Evolutionary conservation across 176 grass and related monocot genomes (phyloP).

Genomic region (Hordeum vulgare): DNA sequence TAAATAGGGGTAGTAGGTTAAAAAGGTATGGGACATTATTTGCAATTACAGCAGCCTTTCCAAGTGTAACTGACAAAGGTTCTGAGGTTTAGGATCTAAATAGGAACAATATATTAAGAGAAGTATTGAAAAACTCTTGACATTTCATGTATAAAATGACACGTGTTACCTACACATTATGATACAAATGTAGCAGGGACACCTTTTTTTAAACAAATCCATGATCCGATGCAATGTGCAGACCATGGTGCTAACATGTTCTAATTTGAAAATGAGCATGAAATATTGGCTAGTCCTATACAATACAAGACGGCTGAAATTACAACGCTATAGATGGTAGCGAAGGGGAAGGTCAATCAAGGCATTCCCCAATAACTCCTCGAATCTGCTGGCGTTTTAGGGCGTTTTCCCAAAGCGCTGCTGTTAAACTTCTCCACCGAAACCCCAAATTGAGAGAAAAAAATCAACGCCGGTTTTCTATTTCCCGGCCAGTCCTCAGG

Average conservation of each 20-base stretch:
- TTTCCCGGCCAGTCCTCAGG: not conserved
- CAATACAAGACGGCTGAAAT: not conserved
- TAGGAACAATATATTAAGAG: not conserved
- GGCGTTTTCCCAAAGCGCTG: not conserved
- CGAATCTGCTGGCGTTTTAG: not conserved
- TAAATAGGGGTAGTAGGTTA: not conserved
- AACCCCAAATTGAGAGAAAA: not conserved
- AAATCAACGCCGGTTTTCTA: not conserved
- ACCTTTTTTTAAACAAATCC: not conserved
- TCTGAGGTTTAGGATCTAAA: not conserved
- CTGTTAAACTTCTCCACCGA: not conserved
- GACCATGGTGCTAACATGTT: not conserved
- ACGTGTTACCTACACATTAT: not conserved
- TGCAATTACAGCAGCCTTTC: slow-evolving; percentile 15
- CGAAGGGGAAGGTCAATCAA: not conserved
- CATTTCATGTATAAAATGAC: not conserved
- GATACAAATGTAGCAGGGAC: not conserved
- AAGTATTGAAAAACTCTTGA: not conserved
- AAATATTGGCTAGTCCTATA: not conserved
- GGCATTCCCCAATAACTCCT: not conserved
- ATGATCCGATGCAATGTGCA: not conserved
- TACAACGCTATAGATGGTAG: not conserved
- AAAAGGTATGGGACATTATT: slow-evolving; percentile 20
- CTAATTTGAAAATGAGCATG: not conserved
- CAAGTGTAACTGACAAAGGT: slow-evolving; percentile 43